Percentiles rank a stretch among this genome's conserved stretches.
Conservation (phyloP, 2,329 filamentous ascomycete species). For the Trichoderma oligosporum region DNA sequence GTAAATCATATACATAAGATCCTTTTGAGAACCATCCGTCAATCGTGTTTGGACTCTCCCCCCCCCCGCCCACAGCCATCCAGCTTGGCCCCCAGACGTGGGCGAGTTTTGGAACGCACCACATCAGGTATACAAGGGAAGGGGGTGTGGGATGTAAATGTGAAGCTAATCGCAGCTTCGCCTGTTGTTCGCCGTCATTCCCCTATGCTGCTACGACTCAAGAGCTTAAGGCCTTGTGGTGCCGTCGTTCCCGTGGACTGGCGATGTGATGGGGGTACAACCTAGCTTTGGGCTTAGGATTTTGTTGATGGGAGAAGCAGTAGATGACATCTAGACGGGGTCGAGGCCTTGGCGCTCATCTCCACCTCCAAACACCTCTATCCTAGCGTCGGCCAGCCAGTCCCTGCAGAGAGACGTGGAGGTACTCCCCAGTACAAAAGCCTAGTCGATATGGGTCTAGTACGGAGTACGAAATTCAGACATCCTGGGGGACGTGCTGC, state of each 20-base stretch:
- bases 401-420: conserved; percentile 21
- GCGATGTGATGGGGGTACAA: conserved; percentile 21
- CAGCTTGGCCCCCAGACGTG: conserved; percentile 17
- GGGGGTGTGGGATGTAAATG: conserved; percentile 14
- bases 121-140: background rate
- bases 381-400: conserved; percentile 20
- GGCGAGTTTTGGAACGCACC: background rate
- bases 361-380: conserved; percentile 15
- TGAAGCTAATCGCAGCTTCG: conserved; percentile 11
- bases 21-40: conserved; percentile 16
- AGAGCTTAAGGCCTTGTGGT: conserved; percentile 15
- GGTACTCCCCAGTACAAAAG: conserved; percentile 14
- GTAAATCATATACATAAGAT: conserved; percentile 20
- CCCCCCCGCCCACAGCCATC: conserved; percentile 17
- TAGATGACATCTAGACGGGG: conserved; percentile 18
- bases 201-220: conserved; percentile 10
- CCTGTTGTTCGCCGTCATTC: conserved; percentile 2
- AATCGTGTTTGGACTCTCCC: background rate
- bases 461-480: conserved; percentile 1
- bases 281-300: conserved; percentile 16
- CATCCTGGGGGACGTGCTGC: conserved; percentile 1
- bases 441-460: conserved; percentile 9
- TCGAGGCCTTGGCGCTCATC: conserved; percentile 20
- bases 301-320: conserved; percentile 19
- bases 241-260: conserved; percentile 22